phyloP scores from a whole-genome alignment of 2,329 filamentous ascomycete species.

The Aspergillus sojae region DNA sequence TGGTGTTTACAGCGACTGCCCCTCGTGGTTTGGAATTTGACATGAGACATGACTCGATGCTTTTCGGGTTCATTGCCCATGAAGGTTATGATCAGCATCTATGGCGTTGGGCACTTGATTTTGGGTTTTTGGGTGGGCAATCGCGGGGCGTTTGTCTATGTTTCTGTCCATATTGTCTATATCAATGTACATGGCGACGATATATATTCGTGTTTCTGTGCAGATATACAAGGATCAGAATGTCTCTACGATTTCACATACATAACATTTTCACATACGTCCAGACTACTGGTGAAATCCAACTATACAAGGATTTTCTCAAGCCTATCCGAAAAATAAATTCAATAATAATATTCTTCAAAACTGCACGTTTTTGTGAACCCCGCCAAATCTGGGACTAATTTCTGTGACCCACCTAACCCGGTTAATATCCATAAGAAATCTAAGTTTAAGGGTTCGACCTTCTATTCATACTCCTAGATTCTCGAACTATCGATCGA shows the following conservation, averaged over 20 bases:
- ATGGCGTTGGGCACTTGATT: neutral
- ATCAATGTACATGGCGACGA: neutral
- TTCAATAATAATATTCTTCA: neutral
- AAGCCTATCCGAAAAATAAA: neutral
- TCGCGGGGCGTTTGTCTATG: neutral
- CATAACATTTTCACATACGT: neutral
- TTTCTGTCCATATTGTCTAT: neutral
- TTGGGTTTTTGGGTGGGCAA: neutral
- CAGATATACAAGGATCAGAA: neutral
- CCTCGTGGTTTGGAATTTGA: slow-evolving; percentile 7
- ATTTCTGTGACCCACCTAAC: slow-evolving; percentile 11
- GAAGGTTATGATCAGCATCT: slow-evolving; percentile 16
- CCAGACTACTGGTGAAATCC: neutral
- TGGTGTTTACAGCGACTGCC: slow-evolving; percentile 5
- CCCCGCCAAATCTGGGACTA: slow-evolving; percentile 13
- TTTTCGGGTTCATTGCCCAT: slow-evolving; percentile 10
- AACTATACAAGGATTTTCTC: no score
- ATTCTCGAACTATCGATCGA: neutral
- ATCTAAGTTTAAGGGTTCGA: neutral
- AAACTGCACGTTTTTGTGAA: neutral
- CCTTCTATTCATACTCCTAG: neutral
- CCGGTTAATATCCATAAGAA: neutral
- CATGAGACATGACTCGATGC: slow-evolving; percentile 21
- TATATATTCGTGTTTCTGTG: slow-evolving; percentile 1
- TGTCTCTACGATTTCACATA: neutral